phyloP scores from a whole-genome alignment of 1,284 basidiomycete genomes.

The Cutaneotrichosporon daszewskae region DNA sequence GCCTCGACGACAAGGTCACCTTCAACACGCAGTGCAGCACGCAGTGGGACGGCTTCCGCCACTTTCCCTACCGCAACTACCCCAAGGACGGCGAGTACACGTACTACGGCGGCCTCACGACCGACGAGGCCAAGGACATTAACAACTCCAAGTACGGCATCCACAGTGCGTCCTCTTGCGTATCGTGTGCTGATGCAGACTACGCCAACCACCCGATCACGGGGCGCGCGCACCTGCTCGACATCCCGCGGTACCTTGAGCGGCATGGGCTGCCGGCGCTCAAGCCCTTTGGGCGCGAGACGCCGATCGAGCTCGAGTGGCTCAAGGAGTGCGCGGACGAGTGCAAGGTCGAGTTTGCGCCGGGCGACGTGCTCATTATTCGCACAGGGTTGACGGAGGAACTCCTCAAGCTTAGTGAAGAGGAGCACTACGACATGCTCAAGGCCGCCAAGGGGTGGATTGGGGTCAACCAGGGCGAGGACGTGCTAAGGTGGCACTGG shows the following conservation, averaged over 20 bases:
- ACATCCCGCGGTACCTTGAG: conserved; percentile 29
- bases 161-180: conserved; percentile 8
- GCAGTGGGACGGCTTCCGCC: conserved; percentile 48
- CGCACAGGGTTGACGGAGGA: conserved; percentile 45
- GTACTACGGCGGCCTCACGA: conserved; percentile 13
- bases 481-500: conserved; percentile 47
- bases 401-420: conserved; percentile 28
- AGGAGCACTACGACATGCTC: conserved; percentile 19
- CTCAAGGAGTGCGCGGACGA: conserved; percentile 23
- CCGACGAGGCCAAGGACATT: conserved; percentile 7
- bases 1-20: conserved; percentile 35
- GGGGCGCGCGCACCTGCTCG: conserved; percentile 16
- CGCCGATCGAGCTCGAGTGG: conserved; percentile 28
- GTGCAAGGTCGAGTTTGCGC: conserved; percentile 31
- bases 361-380: conserved; percentile 44
- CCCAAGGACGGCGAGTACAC: conserved; percentile 12
- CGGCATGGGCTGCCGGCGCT: conserved; percentile 37
- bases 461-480: conserved; percentile 34
- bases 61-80: conserved; percentile 28
- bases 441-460: conserved; percentile 3
- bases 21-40: conserved; percentile 47
- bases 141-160: conserved; percentile 7
- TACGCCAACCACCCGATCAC: conserved; percentile 18
- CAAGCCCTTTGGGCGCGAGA: conserved; percentile 31
- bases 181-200: conserved; percentile 4